Base-by-base conservation (phyloP, 352 stramenopile species). In the Globisporangium ultimum region DNA sequence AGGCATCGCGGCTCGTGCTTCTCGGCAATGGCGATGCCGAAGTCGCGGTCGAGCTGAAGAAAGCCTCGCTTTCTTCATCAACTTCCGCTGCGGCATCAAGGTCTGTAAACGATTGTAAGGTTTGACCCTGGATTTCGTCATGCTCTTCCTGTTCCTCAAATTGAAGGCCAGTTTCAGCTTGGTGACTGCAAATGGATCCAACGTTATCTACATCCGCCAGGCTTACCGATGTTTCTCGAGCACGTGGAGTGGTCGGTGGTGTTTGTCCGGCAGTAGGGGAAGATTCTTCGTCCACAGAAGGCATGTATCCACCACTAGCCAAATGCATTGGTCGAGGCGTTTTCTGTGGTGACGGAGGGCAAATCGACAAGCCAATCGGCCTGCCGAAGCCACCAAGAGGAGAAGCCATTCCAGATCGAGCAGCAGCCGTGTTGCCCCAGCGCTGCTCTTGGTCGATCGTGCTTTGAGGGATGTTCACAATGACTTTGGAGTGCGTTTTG, bases 201-300 rank as follows among this genome's bases (percentile, higher is more conserved):
- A 4, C 7, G 28, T 36, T 36, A 10, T 36, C 28, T 36, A 10
- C 28, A 36, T 2, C 28, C 2, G 7, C 28, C 7, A 10, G 28
- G 9, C n/a, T 46, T 53, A 3, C 9, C 53, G n/a, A 47, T 48
- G 18, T 43, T 41, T 36, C 28, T 36, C 9, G 28, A 36, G 28
- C 28, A 22, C 64, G 67, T 45, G 79, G 77, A 34, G 77, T 86
- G 43, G 53, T 77, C 17, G 73, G 55, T 4, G 79, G 76, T 0
- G 76, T 87, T 55, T 86, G 74, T 0, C 75, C 69, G 6, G 73
- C 72, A 52, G 87, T 61, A 10, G 75, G 77, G 15, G 71, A 74
- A 0, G 70, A 84, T 45, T 93, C 84, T 53, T 93, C 84, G 17
- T 93, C 81, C 5, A 93, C 67, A 4, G 76, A 76, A 10, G 80